These are phyloP conservation scores for Circinella minor DNA, from an alignment of 371 early-diverging fungal genomes.

Conservation along the genomic window DNA sequence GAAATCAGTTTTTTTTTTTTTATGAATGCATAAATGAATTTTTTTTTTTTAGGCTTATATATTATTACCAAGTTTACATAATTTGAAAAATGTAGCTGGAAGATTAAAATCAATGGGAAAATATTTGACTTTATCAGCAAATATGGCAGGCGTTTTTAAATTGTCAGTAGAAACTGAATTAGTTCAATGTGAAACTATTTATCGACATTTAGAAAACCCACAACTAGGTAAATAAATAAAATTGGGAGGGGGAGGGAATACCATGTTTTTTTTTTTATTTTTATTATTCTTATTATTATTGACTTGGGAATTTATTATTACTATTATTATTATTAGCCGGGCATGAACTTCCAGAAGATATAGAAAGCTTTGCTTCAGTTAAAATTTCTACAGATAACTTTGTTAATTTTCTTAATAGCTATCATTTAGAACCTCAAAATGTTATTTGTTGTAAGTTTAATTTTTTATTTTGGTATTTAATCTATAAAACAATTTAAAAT, in stretches of 20 bases:
- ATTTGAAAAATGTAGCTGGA: constrained; percentile 46
- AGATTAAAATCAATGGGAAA: constrained; percentile 50
- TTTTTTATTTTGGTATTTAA: too few relatives aligned
- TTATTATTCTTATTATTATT: neutral
- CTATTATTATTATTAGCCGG: constrained; percentile 10
- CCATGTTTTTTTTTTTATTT: too few relatives aligned
- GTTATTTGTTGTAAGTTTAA: constrained; percentile 56
- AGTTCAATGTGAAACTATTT: constrained; percentile 52
- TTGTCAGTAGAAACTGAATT: constrained; percentile 46
- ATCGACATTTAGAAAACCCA: constrained; percentile 53
- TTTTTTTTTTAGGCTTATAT: constrained; percentile 49
- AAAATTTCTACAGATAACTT: constrained; percentile 61
- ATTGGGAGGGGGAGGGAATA: neutral
- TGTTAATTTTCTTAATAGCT: constrained; percentile 57
- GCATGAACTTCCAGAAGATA: constrained; percentile 15
- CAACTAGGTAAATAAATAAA: constrained; percentile 49
- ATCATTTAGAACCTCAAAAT: constrained; percentile 57
- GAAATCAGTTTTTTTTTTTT: neutral
- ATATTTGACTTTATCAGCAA: constrained; percentile 55
- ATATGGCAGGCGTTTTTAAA: constrained; percentile 59
- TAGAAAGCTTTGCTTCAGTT: constrained; percentile 42
- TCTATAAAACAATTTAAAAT: neutral
- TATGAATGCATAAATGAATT: neutral
- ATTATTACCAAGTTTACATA: constrained; percentile 48
- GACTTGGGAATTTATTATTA: too few relatives aligned